Evolutionary conservation across 257 asterid species (phyloP), one percentile per base, ranked within the genome.

Genomic region (Solanum dulcamara): DNA sequence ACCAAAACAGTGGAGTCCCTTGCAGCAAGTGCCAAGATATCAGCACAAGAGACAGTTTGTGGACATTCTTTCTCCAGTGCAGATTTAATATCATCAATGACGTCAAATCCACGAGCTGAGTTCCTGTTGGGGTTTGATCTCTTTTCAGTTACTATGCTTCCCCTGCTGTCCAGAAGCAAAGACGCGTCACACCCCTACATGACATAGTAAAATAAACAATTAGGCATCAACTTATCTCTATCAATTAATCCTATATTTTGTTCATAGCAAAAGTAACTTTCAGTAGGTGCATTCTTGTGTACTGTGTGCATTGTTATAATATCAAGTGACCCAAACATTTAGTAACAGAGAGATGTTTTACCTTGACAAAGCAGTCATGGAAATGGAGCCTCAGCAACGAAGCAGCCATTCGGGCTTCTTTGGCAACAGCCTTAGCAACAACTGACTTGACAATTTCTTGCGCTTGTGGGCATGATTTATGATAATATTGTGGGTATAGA

Each of bases 361-460:
- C 99, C 99, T 94, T 91, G 87, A 94, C 98, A 87, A 96, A 96
- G 90, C 99, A 96, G 86, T 96, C 99, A 44, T 96, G 99, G 87
- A 96, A 96, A 87, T 94, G 98, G 70, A 96, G 98, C 90, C 98
- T 89, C 44, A 94, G 50, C 66, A 96, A 92, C 5, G 99, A 94
- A 79, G 99, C 99, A 77, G 98, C 99, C 98, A 94, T 94, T 38
- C 99, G 95, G 14, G 97, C 92, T 79, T 96, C 98, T 87, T 66
- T 90, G 13, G 94, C 92, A 15, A 96, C 97, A 9, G 96, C 98
- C 87, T 93, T 92, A 0, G 98, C 94, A 60, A 96, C 97, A 42
- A 94, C 75, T n/a, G 96, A 92, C 83, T 86, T 88, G 5, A 96
- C 93, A 30, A 96, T 93, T 42, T 92, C 88, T 68, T 50, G 91